These are phyloP conservation scores for Aureobasidium sp. DNA, from an alignment of 2,329 filamentous ascomycete species.

Conservation along the genomic window DNA sequence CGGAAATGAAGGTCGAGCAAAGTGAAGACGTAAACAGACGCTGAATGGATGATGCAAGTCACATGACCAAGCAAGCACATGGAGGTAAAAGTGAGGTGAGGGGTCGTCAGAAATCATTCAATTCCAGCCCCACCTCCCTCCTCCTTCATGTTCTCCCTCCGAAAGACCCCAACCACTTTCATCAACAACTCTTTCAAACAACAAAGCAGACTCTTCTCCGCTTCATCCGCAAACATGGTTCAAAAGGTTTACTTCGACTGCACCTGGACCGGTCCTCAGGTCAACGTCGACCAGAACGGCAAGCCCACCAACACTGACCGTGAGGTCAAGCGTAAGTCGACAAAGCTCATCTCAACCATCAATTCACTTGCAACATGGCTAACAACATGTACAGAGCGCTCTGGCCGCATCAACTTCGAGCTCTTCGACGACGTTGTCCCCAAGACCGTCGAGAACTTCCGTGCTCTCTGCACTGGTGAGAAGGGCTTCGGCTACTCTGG, in stretches of 20 bases:
- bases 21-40: no score
- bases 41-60: no score
- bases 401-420: constrained; percentile 77
- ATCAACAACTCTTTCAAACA: constrained; percentile 17
- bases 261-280: constrained; percentile 63
- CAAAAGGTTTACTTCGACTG: constrained; percentile 57
- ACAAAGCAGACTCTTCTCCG: constrained; percentile 47
- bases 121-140: constrained; percentile 1
- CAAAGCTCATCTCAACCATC: not conserved
- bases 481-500: constrained; percentile 78
- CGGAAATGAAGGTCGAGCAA: no score
- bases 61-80: no score
- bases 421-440: constrained; percentile 82
- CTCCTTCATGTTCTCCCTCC: constrained; percentile 13
- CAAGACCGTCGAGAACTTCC: constrained; percentile 96
- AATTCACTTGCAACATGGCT: constrained; percentile 20
- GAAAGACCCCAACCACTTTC: constrained; percentile 21
- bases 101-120: no score
- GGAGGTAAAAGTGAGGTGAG: no score
- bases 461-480: constrained; percentile 88
- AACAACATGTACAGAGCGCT: constrained; percentile 51
- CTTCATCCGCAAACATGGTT: constrained; percentile 67
- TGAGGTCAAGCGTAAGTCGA: constrained; percentile 52
- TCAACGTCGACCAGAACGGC: constrained; percentile 53
- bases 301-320: constrained; percentile 40